Evolutionary conservation across 805 yeast genomes (phyloP), one percentile per base, ranked within the genome.

Genomic region (Schwanniomyces vanrijiae): DNA sequence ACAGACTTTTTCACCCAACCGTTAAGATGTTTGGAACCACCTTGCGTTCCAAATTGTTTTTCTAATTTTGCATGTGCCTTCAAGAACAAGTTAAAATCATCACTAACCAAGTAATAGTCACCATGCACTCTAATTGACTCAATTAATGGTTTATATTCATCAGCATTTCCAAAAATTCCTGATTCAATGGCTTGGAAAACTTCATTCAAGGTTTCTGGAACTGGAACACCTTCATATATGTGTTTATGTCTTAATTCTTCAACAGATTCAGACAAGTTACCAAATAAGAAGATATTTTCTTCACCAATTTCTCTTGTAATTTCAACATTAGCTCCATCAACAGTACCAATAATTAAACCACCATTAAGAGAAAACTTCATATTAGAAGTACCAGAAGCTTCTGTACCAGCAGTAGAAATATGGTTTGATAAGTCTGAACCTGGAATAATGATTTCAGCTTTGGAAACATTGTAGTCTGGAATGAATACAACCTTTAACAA

Each of bases 391-490:
- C 97, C 97, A 0, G 95, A 86, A 19, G 96, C 97, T 66, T 90
- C 97, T 24, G 97, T 90, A 58, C 97, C 97, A 7, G 97, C 97
- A 37, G 97, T 90, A 11, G 97, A 90, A 55, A 90, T 90, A 71
- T 90, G 97, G 71, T 90, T 94, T 40, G 94, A 86, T 59, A 90
- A 75, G 65, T 90, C 97, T 39, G 92, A 84, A 18, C 92, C 97
- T 21, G 97, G 96, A 54, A 83, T 78, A 60, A 90, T 88, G 48
- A 90, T 80, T 71, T 91, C 96, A 1, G 97, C 97, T 68, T 90
- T 91, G 29, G 96, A 87, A 34, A 91, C 97, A 59, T 90, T 90
- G 71, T 90, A 90, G 66, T 91, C 97, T 31, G 96, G 95, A 56
- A 90, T 78, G 62, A 88, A 90, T 33, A 87, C 90, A 46, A 90